These are phyloP conservation scores for Tillandsia leiboldiana DNA, from an alignment of 176 grass and related monocot genomes.

Conservation along the genomic window DNA sequence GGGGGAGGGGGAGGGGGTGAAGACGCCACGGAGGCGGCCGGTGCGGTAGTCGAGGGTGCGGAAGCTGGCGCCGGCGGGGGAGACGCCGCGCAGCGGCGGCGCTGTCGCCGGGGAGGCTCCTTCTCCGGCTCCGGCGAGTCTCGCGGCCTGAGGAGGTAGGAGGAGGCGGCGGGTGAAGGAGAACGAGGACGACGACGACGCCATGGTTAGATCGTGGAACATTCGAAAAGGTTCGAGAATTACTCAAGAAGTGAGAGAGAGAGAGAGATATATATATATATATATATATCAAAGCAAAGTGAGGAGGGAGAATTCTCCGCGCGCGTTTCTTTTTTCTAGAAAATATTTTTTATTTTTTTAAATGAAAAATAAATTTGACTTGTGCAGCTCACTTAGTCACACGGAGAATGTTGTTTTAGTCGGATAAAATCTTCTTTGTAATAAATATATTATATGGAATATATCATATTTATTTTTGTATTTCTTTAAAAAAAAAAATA, in stretches of 20 bases:
- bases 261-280: too few species aligned
- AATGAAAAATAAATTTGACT: too few species aligned
- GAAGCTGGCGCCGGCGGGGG: constrained; percentile 31
- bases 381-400: too few species aligned
- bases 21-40: constrained; percentile 5
- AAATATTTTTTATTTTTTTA: too few species aligned
- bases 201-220: neutral
- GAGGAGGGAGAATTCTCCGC: constrained; percentile 2
- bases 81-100: constrained; percentile 32
- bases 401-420: too few species aligned
- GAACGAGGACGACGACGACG: neutral
- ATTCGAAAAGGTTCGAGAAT: neutral
- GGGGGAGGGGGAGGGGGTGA: constrained; percentile 9
- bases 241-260: neutral
- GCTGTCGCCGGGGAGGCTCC: constrained; percentile 20
- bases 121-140: constrained; percentile 25
- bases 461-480: too few species aligned
- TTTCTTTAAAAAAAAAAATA: too few species aligned
- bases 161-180: neutral
- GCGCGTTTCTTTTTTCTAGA: neutral
- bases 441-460: too few species aligned
- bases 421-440: too few species aligned
- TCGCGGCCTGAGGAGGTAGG: constrained; percentile 15
- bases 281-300: neutral
- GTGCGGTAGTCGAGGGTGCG: constrained; percentile 35